Conservation (phyloP, 768 basidiomycete species). For the Phaeotremella skinneri region DNA sequence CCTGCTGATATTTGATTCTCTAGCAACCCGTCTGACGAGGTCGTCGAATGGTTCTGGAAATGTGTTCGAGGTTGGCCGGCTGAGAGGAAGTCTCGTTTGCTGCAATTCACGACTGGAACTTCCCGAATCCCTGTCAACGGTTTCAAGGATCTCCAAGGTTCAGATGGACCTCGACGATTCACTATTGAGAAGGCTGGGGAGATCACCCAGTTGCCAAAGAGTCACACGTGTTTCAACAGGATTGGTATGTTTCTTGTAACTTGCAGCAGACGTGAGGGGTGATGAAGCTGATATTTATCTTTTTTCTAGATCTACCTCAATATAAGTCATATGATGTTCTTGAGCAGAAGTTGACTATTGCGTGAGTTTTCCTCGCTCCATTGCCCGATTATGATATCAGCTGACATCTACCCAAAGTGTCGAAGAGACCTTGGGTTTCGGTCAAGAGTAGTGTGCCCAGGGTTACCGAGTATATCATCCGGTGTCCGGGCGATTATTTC, state of each 20-base stretch:
- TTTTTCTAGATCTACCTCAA: constrained; percentile 72
- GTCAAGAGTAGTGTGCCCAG: constrained; percentile 67
- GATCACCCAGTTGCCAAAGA: constrained; percentile 92
- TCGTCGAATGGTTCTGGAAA: constrained; percentile 99
- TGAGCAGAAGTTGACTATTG: constrained; percentile 86
- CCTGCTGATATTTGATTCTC: not conserved
- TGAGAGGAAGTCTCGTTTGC: constrained; percentile 90
- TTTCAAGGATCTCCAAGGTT: constrained; percentile 97
- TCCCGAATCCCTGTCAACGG: constrained; percentile 97
- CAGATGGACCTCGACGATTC: constrained; percentile 92
- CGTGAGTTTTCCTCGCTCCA: constrained; percentile 52
- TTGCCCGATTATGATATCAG: constrained; percentile 1
- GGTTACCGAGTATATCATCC: not conserved
- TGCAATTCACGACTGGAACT: constrained; percentile 96
- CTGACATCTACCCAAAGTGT: constrained; percentile 49
- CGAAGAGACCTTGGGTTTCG: constrained; percentile 88
- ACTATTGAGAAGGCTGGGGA: constrained; percentile 99
- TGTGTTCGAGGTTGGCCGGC: constrained; percentile 96
- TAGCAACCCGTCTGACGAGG: constrained; percentile 53
- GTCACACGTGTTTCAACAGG: constrained; percentile 92
- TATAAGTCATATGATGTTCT: constrained; percentile 93
- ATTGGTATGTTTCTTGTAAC: constrained; percentile 28
- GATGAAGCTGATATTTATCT: constrained; percentile 4
- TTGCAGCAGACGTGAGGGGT: not conserved
- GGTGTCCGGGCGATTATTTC: not conserved